Percentiles rank a stretch among this genome's conserved stretches.
These are phyloP conservation scores for Microdochium bolleyi DNA, from an alignment of 2,329 filamentous ascomycete genomes.

Conservation along the genomic window DNA sequence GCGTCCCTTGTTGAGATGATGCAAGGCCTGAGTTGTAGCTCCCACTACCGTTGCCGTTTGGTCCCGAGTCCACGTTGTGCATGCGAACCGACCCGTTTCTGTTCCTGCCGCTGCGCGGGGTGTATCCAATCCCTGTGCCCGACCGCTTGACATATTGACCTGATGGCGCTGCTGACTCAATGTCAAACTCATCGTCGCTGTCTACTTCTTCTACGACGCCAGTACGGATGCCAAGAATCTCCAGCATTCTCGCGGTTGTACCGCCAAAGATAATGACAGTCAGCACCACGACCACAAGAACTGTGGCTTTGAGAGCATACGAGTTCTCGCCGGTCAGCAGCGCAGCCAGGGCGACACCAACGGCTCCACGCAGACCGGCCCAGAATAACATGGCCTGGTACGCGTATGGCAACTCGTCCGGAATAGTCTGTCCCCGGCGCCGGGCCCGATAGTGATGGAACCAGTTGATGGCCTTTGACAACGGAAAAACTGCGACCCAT, in stretches of 20 bases:
- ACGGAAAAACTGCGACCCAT: conserved; percentile 90
- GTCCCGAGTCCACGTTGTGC: conserved; percentile 35
- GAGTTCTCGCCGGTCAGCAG: conserved; percentile 77
- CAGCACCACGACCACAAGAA: conserved; percentile 93
- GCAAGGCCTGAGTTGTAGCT: conserved; percentile 48
- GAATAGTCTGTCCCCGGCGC: conserved; percentile 64
- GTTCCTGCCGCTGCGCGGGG: conserved; percentile 41
- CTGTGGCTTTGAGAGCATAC: conserved; percentile 80
- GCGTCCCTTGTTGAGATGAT: conserved; percentile 29
- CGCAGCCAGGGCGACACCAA: conserved; percentile 89
- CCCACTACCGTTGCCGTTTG: conserved; percentile 16
- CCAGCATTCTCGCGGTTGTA: conserved; percentile 93
- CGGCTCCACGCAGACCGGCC: conserved; percentile 90
- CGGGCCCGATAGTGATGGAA: conserved; percentile 81
- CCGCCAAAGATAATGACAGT: conserved; percentile 99
- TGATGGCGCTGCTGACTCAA: conserved; percentile 65
- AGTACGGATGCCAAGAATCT: conserved; percentile 93
- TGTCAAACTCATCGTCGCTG: conserved; percentile 97
- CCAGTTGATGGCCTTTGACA: conserved; percentile 85
- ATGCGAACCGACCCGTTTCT: conserved; percentile 53
- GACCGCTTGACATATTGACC: conserved; percentile 76
- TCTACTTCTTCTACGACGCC: conserved; percentile 96
- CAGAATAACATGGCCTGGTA: conserved; percentile 99
- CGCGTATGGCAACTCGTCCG: conserved; percentile 85
- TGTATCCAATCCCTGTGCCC: conserved; percentile 70